Percentiles rank a stretch among this genome's conserved stretches.
Evolutionary conservation across 2,329 filamentous ascomycete genomes (phyloP).

Genomic region (Colletotrichum abscissum): DNA sequence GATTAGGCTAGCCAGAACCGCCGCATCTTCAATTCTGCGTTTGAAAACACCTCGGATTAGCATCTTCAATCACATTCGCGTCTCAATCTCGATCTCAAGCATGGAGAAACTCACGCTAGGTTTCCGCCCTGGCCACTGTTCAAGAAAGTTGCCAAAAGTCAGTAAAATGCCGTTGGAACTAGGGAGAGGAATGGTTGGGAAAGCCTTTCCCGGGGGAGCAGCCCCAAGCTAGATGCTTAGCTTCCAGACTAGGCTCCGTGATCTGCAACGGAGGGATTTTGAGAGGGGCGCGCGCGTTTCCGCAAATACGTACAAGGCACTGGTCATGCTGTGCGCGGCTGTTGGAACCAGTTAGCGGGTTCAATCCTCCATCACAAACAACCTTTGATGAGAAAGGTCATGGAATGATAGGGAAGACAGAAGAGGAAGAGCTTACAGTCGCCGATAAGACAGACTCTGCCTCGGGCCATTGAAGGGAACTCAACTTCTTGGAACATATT

Average conservation of each 20-base stretch:
- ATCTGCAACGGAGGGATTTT: constrained; percentile 7
- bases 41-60: not conserved
- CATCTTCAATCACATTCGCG: not conserved
- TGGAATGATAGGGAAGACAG: not conserved
- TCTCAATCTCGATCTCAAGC: not conserved
- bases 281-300: not conserved
- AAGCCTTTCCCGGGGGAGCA: not conserved
- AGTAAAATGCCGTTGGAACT: not conserved
- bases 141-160: not conserved
- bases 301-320: constrained; percentile 16
- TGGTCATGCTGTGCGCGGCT: constrained; percentile 39
- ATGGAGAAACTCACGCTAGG: not conserved
- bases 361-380: too few relatives aligned
- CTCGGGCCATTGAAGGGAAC: constrained; percentile 36
- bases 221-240: not conserved
- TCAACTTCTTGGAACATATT: constrained; percentile 38
- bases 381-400: not conserved
- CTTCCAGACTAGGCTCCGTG: not conserved
- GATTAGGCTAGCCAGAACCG: not conserved
- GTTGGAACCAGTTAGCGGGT: not conserved
- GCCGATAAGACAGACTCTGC: constrained; percentile 37
- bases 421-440: constrained; percentile 31
- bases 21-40: not conserved
- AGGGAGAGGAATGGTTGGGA: not conserved
- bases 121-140: not conserved